These are phyloP conservation scores for Bidens hawaiensis DNA, from an alignment of 140 eudicot genomes.

Conservation along the genomic window DNA sequence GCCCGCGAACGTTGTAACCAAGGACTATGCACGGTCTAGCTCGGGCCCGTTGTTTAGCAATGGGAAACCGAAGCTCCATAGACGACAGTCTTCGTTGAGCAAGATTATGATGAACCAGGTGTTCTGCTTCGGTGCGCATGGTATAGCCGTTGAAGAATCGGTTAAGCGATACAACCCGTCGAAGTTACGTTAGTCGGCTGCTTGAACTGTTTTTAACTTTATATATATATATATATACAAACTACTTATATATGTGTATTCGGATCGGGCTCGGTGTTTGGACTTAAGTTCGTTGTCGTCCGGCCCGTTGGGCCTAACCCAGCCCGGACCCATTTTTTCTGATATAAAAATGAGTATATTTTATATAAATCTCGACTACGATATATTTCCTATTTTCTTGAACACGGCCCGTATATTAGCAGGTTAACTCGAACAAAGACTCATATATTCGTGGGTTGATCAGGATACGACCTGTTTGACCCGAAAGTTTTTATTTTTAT, in stretches of 20 bases:
- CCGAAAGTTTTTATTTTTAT: too few relatives aligned
- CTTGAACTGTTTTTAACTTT: conserved; percentile 1
- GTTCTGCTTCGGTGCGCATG: conserved; percentile 79
- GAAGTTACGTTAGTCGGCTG: conserved; percentile 28
- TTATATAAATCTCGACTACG: neutral
- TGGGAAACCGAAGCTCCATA: conserved; percentile 31
- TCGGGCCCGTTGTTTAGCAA: conserved; percentile 18
- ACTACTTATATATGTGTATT: too few relatives aligned
- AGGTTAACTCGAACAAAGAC: too few relatives aligned
- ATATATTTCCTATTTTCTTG: neutral
- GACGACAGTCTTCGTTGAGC: conserved; percentile 45
- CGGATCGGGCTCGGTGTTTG: neutral
- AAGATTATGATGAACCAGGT: conserved; percentile 61
- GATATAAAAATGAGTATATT: neutral
- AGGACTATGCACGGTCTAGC: conserved; percentile 25
- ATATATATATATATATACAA: too few relatives aligned
- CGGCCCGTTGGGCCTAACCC: neutral
- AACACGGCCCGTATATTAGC: neutral
- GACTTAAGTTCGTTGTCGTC: neutral
- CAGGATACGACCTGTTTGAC: too few relatives aligned
- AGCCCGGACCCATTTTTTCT: neutral
- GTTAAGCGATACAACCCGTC: conserved; percentile 25
- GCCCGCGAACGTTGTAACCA: conserved; percentile 8
- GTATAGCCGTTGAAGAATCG: conserved; percentile 52
- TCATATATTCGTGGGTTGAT: too few relatives aligned